Base-by-base conservation (phyloP, 2,329 filamentous ascomycete species). In the Fusarium metavorans region DNA sequence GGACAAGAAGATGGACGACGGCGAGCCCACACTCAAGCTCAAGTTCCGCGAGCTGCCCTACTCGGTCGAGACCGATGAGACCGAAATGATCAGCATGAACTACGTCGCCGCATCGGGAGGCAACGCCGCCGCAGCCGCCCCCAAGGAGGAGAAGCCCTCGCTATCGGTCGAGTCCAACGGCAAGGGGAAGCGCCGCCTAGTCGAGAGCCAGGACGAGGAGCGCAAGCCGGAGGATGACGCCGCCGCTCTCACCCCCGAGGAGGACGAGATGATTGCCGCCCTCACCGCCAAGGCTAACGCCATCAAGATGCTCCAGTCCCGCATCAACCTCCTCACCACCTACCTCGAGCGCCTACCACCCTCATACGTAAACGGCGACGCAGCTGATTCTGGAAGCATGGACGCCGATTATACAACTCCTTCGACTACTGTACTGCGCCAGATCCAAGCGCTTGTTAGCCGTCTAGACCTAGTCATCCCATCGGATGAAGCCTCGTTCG, bases 51-150 rank as follows among this genome's bases (percentile, higher is more conserved):
- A 97, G 80, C 84, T 98, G 11, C 91, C 93, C 2, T 98, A 97
- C 82, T 93, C 93, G 0, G 92, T 98, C 2, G 97, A 98, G 84
- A 98, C 95, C 0, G 95, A 94, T 11, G 95, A 98, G 82, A 95
- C 95, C 1, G 97, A 99, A 83, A 98, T 98, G 95, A 98, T 99
- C 75, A 94, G 94, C 76, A 94, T 99, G 79, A 95, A 98, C 83
- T 97, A 95, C 75, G 93, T 99, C 23, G 95, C 96, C 1, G 92
- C 92, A 62, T 94, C 94, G 43, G 94, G 93, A 56, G 94, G 94
- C 57, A 96, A 94, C 35, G 77, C 77, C 79, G 95, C 95, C 27
- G 92, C 93, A 13, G 91, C 91, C 35, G 85, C 90, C 32, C 73
- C 78, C 64, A 84, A 83, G 77, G 85, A 87, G 66, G 86, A 86